Evolutionary conservation across 495 filamentous ascomycete genomes (phyloP).

Genomic region (Penicillium cataractarum): DNA sequence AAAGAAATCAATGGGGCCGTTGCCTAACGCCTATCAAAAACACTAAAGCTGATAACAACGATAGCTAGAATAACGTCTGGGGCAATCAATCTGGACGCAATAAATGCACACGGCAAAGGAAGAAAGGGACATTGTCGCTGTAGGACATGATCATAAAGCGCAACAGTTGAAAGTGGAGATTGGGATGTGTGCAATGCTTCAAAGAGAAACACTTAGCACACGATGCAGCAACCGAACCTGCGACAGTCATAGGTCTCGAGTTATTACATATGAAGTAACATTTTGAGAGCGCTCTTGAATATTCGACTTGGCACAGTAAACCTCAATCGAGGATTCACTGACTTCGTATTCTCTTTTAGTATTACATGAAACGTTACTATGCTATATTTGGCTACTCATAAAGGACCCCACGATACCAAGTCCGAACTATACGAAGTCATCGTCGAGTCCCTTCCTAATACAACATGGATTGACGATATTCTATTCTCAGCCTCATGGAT

Average conservation of each 20-base stretch:
- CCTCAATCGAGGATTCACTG: background rate
- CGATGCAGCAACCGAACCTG: slow-evolving; percentile 55
- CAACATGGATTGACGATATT: no score
- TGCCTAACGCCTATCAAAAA: slow-evolving; percentile 33
- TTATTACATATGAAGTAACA: background rate
- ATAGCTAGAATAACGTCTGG: slow-evolving; percentile 5
- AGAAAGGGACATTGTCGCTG: background rate
- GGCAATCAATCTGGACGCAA: slow-evolving; percentile 20
- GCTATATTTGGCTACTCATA: background rate
- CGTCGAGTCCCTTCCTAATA: background rate
- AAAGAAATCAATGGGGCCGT: slow-evolving; percentile 61
- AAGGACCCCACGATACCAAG: background rate
- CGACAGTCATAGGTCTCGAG: background rate
- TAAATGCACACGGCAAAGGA: background rate
- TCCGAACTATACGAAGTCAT: background rate
- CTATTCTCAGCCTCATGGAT: background rate
- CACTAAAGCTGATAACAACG: slow-evolving; percentile 23
- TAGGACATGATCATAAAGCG: background rate
- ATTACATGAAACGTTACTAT: background rate
- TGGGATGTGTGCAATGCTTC: background rate
- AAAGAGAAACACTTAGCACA: slow-evolving; percentile 49
- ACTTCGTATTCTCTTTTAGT: background rate
- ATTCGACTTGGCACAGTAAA: background rate
- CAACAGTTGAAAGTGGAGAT: background rate
- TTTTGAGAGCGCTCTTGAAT: background rate